Evolutionary conservation across 495 filamentous ascomycete genomes (phyloP), one percentile per base, ranked within the genome.

Genomic region (Penicillium riverlandense): DNA sequence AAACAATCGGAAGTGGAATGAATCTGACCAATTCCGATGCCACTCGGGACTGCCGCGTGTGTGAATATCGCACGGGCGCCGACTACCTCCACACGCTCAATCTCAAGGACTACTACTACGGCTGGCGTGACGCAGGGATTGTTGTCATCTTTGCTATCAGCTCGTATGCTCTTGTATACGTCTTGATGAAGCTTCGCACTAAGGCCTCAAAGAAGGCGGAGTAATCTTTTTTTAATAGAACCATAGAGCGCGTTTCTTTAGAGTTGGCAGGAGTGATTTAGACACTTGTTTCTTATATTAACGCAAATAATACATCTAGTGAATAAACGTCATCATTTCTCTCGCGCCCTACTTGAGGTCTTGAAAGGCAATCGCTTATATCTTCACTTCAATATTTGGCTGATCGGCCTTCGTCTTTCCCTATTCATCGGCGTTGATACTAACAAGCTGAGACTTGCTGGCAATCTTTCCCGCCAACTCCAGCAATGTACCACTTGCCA

Each of bases 1-100:
- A 53, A 4, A 52, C 48, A 1, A 61, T 64, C 0, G 78, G 77
- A 5, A 74, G 76, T 0, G 71, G 74, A 40, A 54, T 62, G 44
- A 65, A 65, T 44, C 68, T 88, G 8, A 36, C 67, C n/a, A 71
- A 83, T 47, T 71, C 75, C 1, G 61, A 66, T 16, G 71, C 68
- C 4, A 84, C 71, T 1, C 45, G 50, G 0, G 51, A 65, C 40
- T 90, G 85, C 64, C 50, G 53, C 4, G 86, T 77, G 52, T 90
- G 86, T 63, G 48, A 72, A 42, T 72, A 66, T 47, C 44, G 46
- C 11, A 16, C 38, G 4, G 69, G 69, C 6, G 61, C 56, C 33
- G 65, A 72, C 43, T 72, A 70, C 29, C 54, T 72, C 4, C 41
- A 56, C 15, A 53, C 39, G 1, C 40, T 72, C 32, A 72, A 70